Evolutionary conservation across 768 basidiomycete species (phyloP).

Genomic region (Lanmaoa pseudosensibilis): DNA sequence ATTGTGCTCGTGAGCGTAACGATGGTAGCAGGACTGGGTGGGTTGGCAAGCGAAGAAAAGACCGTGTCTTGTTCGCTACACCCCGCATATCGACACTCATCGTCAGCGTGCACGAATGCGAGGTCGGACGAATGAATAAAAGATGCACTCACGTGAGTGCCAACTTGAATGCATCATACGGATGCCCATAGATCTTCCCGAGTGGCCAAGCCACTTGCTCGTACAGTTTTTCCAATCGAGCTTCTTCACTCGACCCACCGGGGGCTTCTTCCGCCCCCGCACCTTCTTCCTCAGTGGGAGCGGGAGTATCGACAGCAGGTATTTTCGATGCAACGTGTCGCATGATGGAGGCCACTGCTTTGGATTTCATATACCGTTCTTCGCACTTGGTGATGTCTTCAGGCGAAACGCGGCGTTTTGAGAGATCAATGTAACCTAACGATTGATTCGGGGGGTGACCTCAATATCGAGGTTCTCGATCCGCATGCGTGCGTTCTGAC

Average conservation of each 20-base stretch:
- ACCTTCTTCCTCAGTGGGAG: conserved; percentile 28
- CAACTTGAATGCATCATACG: conserved; percentile 97
- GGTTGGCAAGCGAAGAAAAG: conserved; percentile 66
- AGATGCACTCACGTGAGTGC: conserved; percentile 73
- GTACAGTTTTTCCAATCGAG: conserved; percentile 81
- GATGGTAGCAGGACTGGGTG: conserved; percentile 56
- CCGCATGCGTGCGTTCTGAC: conserved; percentile 12
- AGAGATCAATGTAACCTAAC: conserved; percentile 95
- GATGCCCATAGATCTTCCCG: conserved; percentile 87
- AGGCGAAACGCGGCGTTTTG: conserved; percentile 95
- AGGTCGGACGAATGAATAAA: neutral
- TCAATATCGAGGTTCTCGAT: neutral
- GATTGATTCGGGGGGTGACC: too few relatives aligned
- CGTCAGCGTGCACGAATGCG: conserved; percentile 34
- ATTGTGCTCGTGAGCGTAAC: conserved; percentile 76
- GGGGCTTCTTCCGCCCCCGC: conserved; percentile 20
- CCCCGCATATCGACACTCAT: neutral
- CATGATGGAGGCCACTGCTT: conserved; percentile 91
- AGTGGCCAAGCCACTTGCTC: conserved; percentile 93
- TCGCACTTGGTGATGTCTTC: conserved; percentile 99
- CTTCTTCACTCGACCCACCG: conserved; percentile 62
- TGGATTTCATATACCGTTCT: conserved; percentile 97
- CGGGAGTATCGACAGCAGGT: conserved; percentile 43
- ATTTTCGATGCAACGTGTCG: conserved; percentile 86
- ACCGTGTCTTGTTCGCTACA: conserved; percentile 73